These are phyloP conservation scores for Sugiyamaella marilandica DNA, from an alignment of 805 yeast genomes.

Conservation along the genomic window DNA sequence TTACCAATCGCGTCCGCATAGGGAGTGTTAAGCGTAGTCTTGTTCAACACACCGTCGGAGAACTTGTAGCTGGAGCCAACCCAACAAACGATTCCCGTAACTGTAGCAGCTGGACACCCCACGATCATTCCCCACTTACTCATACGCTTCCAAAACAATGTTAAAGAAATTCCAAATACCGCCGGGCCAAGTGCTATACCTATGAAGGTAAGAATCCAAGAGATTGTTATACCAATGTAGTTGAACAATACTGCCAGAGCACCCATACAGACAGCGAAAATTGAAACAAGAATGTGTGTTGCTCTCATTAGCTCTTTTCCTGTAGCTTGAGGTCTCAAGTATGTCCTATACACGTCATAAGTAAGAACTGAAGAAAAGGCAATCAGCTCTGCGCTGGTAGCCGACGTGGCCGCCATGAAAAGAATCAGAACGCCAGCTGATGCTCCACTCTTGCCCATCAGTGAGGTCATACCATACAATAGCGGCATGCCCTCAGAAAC, in stretches of 20 bases:
- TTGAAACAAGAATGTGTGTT: constrained; percentile 42
- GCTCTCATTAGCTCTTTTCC: constrained; percentile 40
- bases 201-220: constrained; percentile 37
- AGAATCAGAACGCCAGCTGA: constrained; percentile 52
- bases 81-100: constrained; percentile 50
- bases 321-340: constrained; percentile 40
- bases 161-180: constrained; percentile 5
- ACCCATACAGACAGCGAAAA: constrained; percentile 51
- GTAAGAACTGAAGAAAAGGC: constrained; percentile 41
- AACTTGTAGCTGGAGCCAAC: constrained; percentile 25
- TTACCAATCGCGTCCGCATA: constrained; percentile 32
- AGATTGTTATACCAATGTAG: constrained; percentile 77
- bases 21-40: constrained; percentile 24
- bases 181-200: constrained; percentile 8
- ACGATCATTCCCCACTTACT: constrained; percentile 9
- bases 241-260: constrained; percentile 73
- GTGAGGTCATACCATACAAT: constrained; percentile 69
- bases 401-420: constrained; percentile 41
- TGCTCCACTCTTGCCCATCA: constrained; percentile 83
- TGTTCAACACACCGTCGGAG: constrained; percentile 26
- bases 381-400: constrained; percentile 40
- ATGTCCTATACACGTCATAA: constrained; percentile 44
- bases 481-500: constrained; percentile 61
- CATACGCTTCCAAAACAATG: constrained; percentile 9
- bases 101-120: constrained; percentile 68